These are phyloP conservation scores for Novymonas esmeraldas DNA, from an alignment of 208 protist genomes.

Conservation along the genomic window DNA sequence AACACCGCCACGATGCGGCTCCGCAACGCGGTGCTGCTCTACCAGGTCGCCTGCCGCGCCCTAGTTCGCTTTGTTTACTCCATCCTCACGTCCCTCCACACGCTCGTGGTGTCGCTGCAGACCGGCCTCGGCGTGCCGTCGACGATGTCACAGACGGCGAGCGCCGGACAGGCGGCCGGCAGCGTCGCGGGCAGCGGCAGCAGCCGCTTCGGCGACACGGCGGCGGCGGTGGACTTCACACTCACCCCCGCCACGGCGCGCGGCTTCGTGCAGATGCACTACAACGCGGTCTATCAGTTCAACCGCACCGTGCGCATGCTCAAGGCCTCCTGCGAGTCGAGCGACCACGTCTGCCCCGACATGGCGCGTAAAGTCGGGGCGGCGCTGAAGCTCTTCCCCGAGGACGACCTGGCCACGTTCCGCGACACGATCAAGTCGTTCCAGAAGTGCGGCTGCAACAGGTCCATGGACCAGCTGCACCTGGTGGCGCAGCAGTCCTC, in stretches of 20 bases:
- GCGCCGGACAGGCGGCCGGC: not conserved
- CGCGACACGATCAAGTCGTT: not conserved
- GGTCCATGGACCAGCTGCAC: not conserved
- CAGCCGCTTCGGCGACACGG: not conserved
- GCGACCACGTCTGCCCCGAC: conserved; percentile 1
- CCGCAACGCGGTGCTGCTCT: conserved; percentile 19
- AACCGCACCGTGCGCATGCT: conserved; percentile 31
- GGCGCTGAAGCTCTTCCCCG: conserved; percentile 25
- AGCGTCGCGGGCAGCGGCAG: not conserved
- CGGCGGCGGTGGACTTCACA: not conserved
- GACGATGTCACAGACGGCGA: not conserved
- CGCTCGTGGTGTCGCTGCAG: conserved; percentile 5
- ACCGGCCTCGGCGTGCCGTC: conserved; percentile 3
- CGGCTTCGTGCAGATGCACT: conserved; percentile 17
- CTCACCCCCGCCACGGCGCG: conserved; percentile 6
- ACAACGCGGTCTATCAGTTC: conserved; percentile 30
- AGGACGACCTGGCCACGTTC: conserved; percentile 7
- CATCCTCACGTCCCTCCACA: conserved; percentile 14
- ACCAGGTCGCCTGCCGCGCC: conserved; percentile 19
- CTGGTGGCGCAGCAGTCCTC: not conserved
- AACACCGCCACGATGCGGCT: conserved; percentile 5
- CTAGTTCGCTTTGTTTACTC: conserved; percentile 26
- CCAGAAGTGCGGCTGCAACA: not conserved
- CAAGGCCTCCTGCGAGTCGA: conserved; percentile 5
- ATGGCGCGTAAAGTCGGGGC: not conserved